Percentiles rank a stretch among this genome's conserved stretches.
phyloP scores from a whole-genome alignment of 192 early-diverging fungal genomes.

The Piromyces finnis region DNA sequence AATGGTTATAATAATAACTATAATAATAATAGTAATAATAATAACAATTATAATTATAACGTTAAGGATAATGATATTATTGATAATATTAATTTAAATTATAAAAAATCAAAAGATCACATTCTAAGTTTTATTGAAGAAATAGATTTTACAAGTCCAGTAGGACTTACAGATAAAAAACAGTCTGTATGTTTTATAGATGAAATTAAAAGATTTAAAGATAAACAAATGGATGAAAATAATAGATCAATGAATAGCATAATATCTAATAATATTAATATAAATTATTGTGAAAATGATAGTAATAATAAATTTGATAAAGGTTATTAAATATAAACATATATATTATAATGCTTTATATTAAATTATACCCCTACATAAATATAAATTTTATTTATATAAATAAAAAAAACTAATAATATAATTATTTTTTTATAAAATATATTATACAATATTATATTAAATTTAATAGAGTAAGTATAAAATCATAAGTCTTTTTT shows the following conservation, averaged over 20 bases:
- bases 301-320: neutral
- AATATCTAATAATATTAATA: neutral
- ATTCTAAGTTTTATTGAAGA: neutral
- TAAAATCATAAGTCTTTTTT: too few species aligned
- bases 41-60: neutral
- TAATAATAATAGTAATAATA: neutral
- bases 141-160: neutral
- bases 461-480: neutral
- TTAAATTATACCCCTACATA: neutral
- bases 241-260: neutral
- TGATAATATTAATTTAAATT: neutral
- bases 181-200: neutral
- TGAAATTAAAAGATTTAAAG: neutral
- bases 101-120: neutral
- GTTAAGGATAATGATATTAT: neutral
- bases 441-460: too few species aligned
- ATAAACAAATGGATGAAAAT: neutral
- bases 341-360: neutral
- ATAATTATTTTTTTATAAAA: too few species aligned
- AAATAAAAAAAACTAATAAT: too few species aligned
- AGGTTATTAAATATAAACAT: neutral
- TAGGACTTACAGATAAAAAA: neutral
- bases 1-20: neutral
- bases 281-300: neutral
- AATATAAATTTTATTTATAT: neutral